Percentiles rank a stretch among this genome's conserved stretches.
phyloP scores from a whole-genome alignment of 495 filamentous ascomycete species.

The Jackrogersella multiformis region DNA sequence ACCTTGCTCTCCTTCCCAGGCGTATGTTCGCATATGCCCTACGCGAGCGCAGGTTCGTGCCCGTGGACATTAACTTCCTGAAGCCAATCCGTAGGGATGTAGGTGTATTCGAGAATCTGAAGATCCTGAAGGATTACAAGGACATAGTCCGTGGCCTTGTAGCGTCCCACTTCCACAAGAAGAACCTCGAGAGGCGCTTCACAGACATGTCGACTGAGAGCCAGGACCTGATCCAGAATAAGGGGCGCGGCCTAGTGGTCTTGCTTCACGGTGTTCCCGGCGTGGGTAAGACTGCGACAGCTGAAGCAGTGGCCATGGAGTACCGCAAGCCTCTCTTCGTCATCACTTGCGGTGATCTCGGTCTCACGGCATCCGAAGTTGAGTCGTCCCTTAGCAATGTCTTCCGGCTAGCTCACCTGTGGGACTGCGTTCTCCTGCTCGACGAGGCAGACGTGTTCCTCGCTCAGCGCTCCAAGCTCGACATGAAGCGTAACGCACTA shows the following conservation, averaged over 20 bases:
- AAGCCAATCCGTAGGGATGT: slow-evolving; percentile 58
- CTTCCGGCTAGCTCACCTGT: slow-evolving; percentile 62
- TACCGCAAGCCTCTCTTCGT: slow-evolving; percentile 61
- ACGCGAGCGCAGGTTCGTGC: slow-evolving; percentile 51
- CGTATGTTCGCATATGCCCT: slow-evolving; percentile 53
- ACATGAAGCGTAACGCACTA: slow-evolving; percentile 61
- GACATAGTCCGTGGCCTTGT: slow-evolving; percentile 63
- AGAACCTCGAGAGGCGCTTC: slow-evolving; percentile 55
- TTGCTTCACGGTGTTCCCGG: slow-evolving; percentile 66
- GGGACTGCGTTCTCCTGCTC: slow-evolving; percentile 64
- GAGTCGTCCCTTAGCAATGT: slow-evolving; percentile 56
- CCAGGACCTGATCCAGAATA: slow-evolving; percentile 67
- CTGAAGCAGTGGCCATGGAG: slow-evolving; percentile 60
- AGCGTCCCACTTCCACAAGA: slow-evolving; percentile 52
- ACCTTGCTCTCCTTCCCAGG: slow-evolving; percentile 50
- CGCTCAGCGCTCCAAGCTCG: slow-evolving; percentile 53
- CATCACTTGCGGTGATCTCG: slow-evolving; percentile 66
- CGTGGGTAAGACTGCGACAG: slow-evolving; percentile 69
- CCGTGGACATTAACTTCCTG: slow-evolving; percentile 46
- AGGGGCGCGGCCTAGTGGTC: slow-evolving; percentile 64
- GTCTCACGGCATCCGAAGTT: slow-evolving; percentile 51
- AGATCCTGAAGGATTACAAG: slow-evolving; percentile 62
- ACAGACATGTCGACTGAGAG: slow-evolving; percentile 67
- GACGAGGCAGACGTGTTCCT: slow-evolving; percentile 66
- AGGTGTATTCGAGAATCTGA: slow-evolving; percentile 61